These are phyloP conservation scores for Geranium rotundifolium DNA, from an alignment of 345 rosid genomes.

Conservation along the genomic window DNA sequence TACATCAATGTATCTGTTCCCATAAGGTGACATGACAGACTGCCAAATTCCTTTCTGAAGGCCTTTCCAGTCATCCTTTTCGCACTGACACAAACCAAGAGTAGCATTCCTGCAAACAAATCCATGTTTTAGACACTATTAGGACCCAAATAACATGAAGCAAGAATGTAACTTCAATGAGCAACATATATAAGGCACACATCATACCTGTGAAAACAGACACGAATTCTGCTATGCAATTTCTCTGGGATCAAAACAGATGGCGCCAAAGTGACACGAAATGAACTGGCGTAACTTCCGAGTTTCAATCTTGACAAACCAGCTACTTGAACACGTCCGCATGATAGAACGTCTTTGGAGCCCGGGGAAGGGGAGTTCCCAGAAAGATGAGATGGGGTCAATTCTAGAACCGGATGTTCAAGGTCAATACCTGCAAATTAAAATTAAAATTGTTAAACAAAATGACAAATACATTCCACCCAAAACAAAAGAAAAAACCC, in stretches of 20 bases:
- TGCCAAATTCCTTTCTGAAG: slow-evolving; percentile 61
- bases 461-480: neutral
- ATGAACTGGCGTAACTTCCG: slow-evolving; percentile 52
- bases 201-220: slow-evolving; percentile 69
- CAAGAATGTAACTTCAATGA: neutral
- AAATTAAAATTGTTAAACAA: neutral
- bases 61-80: slow-evolving; percentile 56
- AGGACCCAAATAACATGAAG: neutral
- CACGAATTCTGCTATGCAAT: slow-evolving; percentile 46
- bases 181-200: slow-evolving; percentile 7
- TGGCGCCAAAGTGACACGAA: slow-evolving; percentile 47
- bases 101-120: slow-evolving; percentile 53
- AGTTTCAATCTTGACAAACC: slow-evolving; percentile 54
- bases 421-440: neutral
- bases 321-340: slow-evolving; percentile 69
- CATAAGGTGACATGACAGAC: slow-evolving; percentile 69
- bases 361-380: slow-evolving; percentile 3
- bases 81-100: slow-evolving; percentile 53
- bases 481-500: neutral
- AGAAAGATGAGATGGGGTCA: neutral
- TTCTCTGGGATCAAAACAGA: slow-evolving; percentile 38
- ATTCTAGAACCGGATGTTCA: neutral
- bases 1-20: slow-evolving; percentile 56
- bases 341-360: slow-evolving; percentile 26
- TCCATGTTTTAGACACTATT: neutral